Conservation (phyloP, 192 early-diverging fungal genomes). For the Cetraspora pellucida region DNA sequence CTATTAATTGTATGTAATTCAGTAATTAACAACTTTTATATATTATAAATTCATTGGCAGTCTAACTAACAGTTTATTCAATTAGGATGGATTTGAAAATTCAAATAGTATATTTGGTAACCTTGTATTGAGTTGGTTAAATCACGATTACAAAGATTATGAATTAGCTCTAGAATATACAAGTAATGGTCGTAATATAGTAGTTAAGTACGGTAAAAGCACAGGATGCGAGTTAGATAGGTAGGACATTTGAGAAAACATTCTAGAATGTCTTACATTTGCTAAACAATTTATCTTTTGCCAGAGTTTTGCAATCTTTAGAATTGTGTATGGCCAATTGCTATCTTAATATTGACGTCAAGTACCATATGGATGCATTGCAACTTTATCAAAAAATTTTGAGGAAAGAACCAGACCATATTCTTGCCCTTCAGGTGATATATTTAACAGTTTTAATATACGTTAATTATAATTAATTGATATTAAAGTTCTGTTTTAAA, state of each 20-base stretch:
- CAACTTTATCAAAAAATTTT: slow-evolving; percentile 58
- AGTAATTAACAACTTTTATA: background rate
- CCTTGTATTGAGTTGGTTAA: slow-evolving; percentile 52
- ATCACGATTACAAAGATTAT: slow-evolving; percentile 50
- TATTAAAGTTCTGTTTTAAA: slow-evolving; percentile 6
- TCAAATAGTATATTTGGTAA: slow-evolving; percentile 50
- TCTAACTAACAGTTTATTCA: slow-evolving; percentile 25
- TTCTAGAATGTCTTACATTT: background rate
- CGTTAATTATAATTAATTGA: too few relatives aligned
- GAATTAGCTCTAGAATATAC: slow-evolving; percentile 58
- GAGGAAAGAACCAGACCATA: slow-evolving; percentile 43
- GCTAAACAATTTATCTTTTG: slow-evolving; percentile 1
- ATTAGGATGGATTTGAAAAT: slow-evolving; percentile 51
- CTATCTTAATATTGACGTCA: slow-evolving; percentile 57
- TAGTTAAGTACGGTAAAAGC: slow-evolving; percentile 32
- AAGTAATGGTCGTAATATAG: slow-evolving; percentile 44
- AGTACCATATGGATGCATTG: slow-evolving; percentile 58
- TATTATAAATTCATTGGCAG: background rate
- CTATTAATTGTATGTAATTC: slow-evolving; percentile 40
- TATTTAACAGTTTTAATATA: background rate
- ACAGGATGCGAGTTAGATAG: slow-evolving; percentile 42
- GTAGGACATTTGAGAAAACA: slow-evolving; percentile 32
- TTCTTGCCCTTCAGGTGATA: slow-evolving; percentile 50
- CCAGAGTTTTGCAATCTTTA: slow-evolving; percentile 51
- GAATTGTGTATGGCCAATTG: slow-evolving; percentile 65